phyloP scores from a whole-genome alignment of 345 rosid species.

The Eucalyptus camaldulensis region DNA sequence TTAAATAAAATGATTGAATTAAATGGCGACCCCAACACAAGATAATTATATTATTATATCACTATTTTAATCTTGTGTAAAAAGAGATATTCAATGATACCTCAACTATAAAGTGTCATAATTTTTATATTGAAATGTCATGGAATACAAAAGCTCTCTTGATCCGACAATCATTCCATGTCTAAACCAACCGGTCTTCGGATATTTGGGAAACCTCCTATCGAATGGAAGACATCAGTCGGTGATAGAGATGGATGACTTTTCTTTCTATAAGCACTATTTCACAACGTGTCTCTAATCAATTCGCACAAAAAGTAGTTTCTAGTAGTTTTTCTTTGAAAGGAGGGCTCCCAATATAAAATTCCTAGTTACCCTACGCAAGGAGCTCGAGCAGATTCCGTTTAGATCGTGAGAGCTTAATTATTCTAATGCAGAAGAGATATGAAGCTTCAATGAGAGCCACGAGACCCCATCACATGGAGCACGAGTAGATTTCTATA shows the following conservation, averaged over 20 bases:
- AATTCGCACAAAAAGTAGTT: not conserved
- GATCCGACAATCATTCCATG: not conserved
- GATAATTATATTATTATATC: not conserved
- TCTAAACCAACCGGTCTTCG: not conserved
- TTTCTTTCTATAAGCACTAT: not conserved
- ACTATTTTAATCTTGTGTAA: not conserved
- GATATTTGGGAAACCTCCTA: not conserved
- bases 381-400: not conserved
- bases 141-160: not conserved
- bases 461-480: not conserved
- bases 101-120: not conserved
- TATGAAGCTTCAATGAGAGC: not conserved
- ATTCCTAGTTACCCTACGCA: not conserved
- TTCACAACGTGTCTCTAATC: not conserved
- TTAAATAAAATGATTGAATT: not conserved
- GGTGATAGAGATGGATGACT: not conserved
- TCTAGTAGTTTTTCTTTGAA: not conserved
- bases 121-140: not conserved
- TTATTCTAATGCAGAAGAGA: not conserved
- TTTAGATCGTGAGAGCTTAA: not conserved
- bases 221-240: not conserved
- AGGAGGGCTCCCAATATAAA: not conserved
- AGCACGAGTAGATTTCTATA: not conserved
- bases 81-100: not conserved
- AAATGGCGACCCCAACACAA: not conserved